Evolutionary conservation across 1,139 yeast species (phyloP).

Genomic region (Blastobotrys raffinosifermentans): DNA sequence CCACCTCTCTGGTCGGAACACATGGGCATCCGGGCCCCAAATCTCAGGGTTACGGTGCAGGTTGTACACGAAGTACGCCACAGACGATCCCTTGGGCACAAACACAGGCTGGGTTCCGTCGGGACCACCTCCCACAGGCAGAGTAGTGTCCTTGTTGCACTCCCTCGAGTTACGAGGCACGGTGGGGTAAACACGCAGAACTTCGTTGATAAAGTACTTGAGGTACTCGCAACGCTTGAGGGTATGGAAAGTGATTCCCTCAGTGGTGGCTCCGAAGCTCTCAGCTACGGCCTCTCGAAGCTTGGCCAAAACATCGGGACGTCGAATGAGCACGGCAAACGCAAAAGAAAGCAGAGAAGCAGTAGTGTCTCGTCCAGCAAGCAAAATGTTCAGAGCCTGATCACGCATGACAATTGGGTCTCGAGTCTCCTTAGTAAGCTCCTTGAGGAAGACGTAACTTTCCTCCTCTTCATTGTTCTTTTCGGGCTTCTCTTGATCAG

Average conservation of each 20-base stretch:
- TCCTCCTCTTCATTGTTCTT: constrained; percentile 10
- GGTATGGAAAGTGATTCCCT: constrained; percentile 41
- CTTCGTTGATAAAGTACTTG: constrained; percentile 46
- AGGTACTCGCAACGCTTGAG: constrained; percentile 47
- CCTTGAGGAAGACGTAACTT: constrained; percentile 33
- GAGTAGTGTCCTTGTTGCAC: constrained; percentile 33
- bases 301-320: constrained; percentile 34
- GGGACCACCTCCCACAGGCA: constrained; percentile 36
- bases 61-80: constrained; percentile 39
- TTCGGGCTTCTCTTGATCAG: constrained; percentile 1
- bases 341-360: constrained; percentile 45
- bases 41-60: constrained; percentile 41
- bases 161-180: constrained; percentile 51
- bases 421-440: constrained; percentile 44
- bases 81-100: constrained; percentile 44
- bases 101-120: constrained; percentile 40
- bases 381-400: constrained; percentile 45
- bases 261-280: constrained; percentile 24
- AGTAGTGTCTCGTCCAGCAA: constrained; percentile 51
- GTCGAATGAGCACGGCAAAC: constrained; percentile 43
- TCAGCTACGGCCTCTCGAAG: constrained; percentile 24
- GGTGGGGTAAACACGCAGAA: constrained; percentile 49
- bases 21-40: constrained; percentile 46
- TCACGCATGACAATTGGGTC: constrained; percentile 44
- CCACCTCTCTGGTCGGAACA: constrained; percentile 52